Percentiles rank a stretch among this genome's conserved stretches.
Evolutionary conservation across 495 filamentous ascomycete species (phyloP).

Genomic region (Halenospora varia): DNA sequence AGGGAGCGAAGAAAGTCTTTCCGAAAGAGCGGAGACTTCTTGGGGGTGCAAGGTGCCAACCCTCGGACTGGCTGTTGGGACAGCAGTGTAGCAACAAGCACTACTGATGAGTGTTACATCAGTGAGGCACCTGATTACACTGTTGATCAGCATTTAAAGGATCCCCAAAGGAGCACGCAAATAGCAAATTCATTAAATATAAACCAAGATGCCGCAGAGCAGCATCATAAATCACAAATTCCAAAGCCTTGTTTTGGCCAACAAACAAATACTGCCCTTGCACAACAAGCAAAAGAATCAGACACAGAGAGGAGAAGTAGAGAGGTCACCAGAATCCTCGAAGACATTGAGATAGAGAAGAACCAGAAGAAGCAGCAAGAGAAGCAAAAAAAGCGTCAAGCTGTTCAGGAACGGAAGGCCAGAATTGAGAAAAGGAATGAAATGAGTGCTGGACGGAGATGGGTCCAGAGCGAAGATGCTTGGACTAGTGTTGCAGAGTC

Average conservation of each 20-base stretch:
- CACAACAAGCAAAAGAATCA: conserved; percentile 7
- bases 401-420: no score
- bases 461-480: no score
- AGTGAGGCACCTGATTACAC: neutral
- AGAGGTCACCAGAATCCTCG: conserved; percentile 23
- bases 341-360: conserved; percentile 20
- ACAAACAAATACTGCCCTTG: no score
- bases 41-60: conserved; percentile 51
- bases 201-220: no score
- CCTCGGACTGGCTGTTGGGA: conserved; percentile 47
- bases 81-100: conserved; percentile 25
- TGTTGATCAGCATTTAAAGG: no score
- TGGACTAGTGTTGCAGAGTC: conserved; percentile 49
- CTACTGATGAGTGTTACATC: conserved; percentile 13
- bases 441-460: no score
- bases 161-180: no score
- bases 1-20: conserved; percentile 19
- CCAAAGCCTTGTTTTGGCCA: no score
- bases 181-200: no score
- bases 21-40: conserved; percentile 45
- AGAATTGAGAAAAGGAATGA: no score
- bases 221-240: no score
- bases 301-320: conserved; percentile 9
- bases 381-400: conserved; percentile 30
- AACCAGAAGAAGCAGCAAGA: conserved; percentile 29